A percentile compares a stretch with the other conserved stretches of the same genome.
Evolutionary conservation across 2,329 filamentous ascomycete genomes (phyloP).

Genomic region (Scopulariopsis brevicaulis): DNA sequence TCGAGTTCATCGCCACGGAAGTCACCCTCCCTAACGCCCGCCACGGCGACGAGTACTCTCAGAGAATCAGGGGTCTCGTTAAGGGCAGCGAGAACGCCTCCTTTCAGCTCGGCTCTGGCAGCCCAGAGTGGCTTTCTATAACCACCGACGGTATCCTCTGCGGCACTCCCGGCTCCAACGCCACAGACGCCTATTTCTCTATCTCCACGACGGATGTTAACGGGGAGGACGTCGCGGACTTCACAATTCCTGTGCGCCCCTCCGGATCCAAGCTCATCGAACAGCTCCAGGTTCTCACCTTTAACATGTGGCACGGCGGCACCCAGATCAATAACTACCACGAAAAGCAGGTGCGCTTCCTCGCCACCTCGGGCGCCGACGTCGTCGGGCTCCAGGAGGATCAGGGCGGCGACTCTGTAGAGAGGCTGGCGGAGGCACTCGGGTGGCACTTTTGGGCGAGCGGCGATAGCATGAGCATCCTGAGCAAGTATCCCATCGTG

Average conservation of each 20-base stretch:
- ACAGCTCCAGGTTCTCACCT: constrained; percentile 21
- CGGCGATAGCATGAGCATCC: constrained; percentile 17
- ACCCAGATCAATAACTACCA: constrained; percentile 21
- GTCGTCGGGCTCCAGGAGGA: constrained; percentile 26
- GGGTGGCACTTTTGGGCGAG: constrained; percentile 25
- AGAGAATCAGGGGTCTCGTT: constrained; percentile 20
- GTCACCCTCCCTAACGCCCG: constrained; percentile 24
- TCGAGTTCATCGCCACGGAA: constrained; percentile 16
- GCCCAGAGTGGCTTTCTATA: constrained; percentile 19
- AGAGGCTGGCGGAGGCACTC: constrained; percentile 22
- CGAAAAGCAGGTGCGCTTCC: constrained; percentile 24
- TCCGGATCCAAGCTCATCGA: constrained; percentile 17
- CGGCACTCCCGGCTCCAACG: constrained; percentile 18
- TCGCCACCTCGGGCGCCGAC: constrained; percentile 18
- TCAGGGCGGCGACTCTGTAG: constrained; percentile 14
- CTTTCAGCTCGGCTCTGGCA: constrained; percentile 15
- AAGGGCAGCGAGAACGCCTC: constrained; percentile 13
- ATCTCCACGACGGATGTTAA: constrained; percentile 16
- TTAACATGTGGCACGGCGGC: constrained; percentile 28
- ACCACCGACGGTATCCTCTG: constrained; percentile 19
- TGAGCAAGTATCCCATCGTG: constrained; percentile 26
- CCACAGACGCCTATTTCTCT: constrained; percentile 11
- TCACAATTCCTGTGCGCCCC: constrained; percentile 20
- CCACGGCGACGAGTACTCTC: constrained; percentile 18
- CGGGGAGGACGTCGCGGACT: constrained; percentile 13